phyloP scores from a whole-genome alignment of 495 filamentous ascomycete species.

The Aspergillus haitiensis region DNA sequence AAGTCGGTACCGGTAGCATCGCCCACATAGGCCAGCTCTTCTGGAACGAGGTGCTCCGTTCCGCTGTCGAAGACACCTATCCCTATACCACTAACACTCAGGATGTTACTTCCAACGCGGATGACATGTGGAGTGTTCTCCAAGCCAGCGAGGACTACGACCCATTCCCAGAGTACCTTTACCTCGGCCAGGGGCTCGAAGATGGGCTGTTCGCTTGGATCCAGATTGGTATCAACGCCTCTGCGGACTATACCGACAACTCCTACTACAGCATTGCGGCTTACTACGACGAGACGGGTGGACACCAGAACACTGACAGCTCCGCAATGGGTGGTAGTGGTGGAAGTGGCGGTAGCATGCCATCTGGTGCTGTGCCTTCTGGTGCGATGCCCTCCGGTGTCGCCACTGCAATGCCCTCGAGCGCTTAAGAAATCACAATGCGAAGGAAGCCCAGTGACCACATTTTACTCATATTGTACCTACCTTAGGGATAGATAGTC shows the following conservation, averaged over 20 bases:
- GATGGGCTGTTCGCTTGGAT: slow-evolving; percentile 59
- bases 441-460: too few species aligned
- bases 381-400: slow-evolving; percentile 19
- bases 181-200: slow-evolving; percentile 46
- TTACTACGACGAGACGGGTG: slow-evolving; percentile 36
- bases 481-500: too few species aligned
- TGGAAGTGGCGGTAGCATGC: slow-evolving; percentile 21
- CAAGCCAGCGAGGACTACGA: slow-evolving; percentile 37
- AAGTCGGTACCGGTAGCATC: slow-evolving; percentile 42
- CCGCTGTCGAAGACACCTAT: slow-evolving; percentile 52
- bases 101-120: slow-evolving; percentile 48
- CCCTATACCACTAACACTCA: slow-evolving; percentile 60
- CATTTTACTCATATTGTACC: too few species aligned
- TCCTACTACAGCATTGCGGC: slow-evolving; percentile 42
- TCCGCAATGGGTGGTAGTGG: slow-evolving; percentile 21
- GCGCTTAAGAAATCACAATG: neutral
- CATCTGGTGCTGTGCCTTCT: slow-evolving; percentile 24
- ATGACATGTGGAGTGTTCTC: slow-evolving; percentile 37
- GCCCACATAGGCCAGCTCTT: slow-evolving; percentile 55
- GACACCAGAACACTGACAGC: slow-evolving; percentile 34
- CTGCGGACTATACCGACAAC: slow-evolving; percentile 44
- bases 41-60: slow-evolving; percentile 60
- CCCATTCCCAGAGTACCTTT: slow-evolving; percentile 43
- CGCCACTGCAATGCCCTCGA: slow-evolving; percentile 8
- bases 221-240: slow-evolving; percentile 57